These are phyloP conservation scores for Chlorella sp. DNA, from an alignment of 139 green algal genomes.

Conservation along the genomic window DNA sequence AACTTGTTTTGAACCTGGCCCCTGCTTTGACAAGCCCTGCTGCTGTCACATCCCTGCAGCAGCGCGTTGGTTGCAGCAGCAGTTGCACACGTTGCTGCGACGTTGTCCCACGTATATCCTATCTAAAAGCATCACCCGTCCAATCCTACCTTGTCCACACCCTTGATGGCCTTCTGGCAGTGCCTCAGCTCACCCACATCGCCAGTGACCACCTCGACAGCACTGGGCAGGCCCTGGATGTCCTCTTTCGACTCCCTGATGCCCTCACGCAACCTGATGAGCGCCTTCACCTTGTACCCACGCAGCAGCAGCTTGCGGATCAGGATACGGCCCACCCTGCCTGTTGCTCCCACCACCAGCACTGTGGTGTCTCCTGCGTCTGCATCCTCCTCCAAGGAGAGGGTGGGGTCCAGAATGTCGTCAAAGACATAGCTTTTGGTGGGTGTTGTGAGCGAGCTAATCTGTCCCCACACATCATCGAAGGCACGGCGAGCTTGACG, in stretches of 20 bases:
- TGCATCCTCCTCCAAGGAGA: constrained; percentile 45
- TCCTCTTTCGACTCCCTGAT: constrained; percentile 28
- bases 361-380: constrained; percentile 80
- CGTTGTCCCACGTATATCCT: too few species aligned
- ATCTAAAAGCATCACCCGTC: too few species aligned
- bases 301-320: constrained; percentile 93
- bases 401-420: constrained; percentile 17
- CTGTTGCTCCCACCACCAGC: constrained; percentile 90
- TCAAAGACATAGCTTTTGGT: constrained; percentile 21
- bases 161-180: constrained; percentile 69
- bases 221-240: constrained; percentile 55
- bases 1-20: too few species aligned
- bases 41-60: too few species aligned
- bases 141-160: constrained; percentile 87
- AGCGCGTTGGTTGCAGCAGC: too few species aligned
- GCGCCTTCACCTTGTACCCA: constrained; percentile 84
- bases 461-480: constrained; percentile 79
- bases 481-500: constrained; percentile 68
- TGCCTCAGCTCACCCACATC: constrained; percentile 74
- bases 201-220: constrained; percentile 75
- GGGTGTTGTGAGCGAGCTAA: constrained; percentile 29
- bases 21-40: too few species aligned
- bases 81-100: too few species aligned
- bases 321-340: constrained; percentile 85
- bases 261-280: constrained; percentile 64